Evolutionary conservation across 2,329 filamentous ascomycete species (phyloP).

Genomic region (Onygenales sp.): DNA sequence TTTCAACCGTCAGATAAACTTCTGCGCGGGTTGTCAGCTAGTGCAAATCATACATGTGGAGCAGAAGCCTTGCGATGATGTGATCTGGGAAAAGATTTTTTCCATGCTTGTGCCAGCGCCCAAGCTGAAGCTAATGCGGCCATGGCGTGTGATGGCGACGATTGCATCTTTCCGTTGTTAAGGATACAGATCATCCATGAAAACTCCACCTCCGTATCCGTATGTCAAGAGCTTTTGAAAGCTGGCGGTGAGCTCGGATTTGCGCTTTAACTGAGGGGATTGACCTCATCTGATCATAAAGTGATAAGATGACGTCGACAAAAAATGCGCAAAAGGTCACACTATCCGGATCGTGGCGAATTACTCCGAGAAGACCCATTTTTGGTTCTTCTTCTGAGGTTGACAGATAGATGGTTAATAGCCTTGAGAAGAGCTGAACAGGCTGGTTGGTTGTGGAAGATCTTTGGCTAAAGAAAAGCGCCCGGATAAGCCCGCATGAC

Average conservation of each 20-base stretch:
- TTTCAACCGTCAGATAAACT: no score
- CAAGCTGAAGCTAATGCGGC: no score
- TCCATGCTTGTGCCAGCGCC: no score
- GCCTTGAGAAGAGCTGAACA: no score
- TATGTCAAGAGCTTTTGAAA: neutral
- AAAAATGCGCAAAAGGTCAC: neutral
- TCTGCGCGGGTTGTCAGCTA: no score
- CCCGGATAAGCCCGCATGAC: no score
- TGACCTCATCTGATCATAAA: neutral
- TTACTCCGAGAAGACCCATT: neutral
- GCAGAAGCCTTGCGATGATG: no score
- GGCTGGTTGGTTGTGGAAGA: no score
- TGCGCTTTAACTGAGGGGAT: neutral
- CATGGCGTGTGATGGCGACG: neutral
- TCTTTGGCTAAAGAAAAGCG: no score
- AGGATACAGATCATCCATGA: neutral
- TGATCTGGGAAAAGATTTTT: no score
- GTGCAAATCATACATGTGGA: no score
- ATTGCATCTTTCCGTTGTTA: neutral
- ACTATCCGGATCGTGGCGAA: neutral
- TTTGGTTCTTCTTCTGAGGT: neutral
- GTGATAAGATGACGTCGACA: neutral
- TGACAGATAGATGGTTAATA: no score
- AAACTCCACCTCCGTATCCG: neutral
- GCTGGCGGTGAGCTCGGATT: neutral